phyloP scores from a whole-genome alignment of 139 green algal species.

The Chlorella sp. region DNA sequence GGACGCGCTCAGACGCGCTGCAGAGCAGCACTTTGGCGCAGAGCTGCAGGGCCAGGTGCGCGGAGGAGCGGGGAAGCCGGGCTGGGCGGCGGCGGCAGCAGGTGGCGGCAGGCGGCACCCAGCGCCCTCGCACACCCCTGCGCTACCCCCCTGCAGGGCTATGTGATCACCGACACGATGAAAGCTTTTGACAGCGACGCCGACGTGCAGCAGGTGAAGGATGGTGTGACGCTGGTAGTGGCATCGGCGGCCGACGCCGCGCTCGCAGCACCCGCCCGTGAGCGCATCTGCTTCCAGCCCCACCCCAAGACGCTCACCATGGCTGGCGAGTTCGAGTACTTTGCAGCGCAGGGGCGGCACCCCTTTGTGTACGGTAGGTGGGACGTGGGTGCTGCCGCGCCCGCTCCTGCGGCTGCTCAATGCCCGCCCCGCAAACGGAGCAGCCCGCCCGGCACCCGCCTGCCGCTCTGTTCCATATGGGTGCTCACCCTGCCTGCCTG shows the following conservation, averaged over 20 bases:
- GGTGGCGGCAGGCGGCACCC: neutral
- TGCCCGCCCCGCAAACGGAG: too few relatives aligned
- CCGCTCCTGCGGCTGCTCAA: too few relatives aligned
- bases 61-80: too few relatives aligned
- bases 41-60: constrained; percentile 20
- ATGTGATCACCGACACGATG: constrained; percentile 25
- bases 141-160: constrained; percentile 5
- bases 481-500: too few relatives aligned
- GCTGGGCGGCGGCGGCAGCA: neutral
- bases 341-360: constrained; percentile 76
- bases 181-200: constrained; percentile 28
- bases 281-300: constrained; percentile 78
- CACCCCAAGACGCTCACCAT: constrained; percentile 88
- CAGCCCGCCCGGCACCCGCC: too few relatives aligned
- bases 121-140: neutral
- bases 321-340: constrained; percentile 89
- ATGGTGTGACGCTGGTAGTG: constrained; percentile 35
- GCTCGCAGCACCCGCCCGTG: constrained; percentile 40
- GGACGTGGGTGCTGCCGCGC: too few relatives aligned
- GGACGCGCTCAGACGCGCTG: neutral
- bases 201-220: constrained; percentile 14
- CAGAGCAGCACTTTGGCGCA: constrained; percentile 11
- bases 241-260: neutral
- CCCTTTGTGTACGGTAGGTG: constrained; percentile 73
- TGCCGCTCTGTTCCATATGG: too few relatives aligned